Base-by-base conservation (phyloP, 768 basidiomycete genomes). In the Tylopilus rubrobrunneus region DNA sequence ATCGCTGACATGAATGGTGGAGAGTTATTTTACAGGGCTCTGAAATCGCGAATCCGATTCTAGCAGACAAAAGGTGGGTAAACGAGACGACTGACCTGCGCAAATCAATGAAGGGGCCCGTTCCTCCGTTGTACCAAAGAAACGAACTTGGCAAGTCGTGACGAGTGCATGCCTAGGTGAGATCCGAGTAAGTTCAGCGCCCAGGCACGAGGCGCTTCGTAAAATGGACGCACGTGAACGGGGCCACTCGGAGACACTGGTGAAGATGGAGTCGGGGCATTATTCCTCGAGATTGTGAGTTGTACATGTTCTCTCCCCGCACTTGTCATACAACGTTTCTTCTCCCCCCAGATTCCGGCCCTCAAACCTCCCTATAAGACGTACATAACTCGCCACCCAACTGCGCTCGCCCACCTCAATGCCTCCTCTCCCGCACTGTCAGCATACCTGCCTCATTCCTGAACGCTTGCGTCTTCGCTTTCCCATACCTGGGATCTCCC, bases 401-500 rank as follows among this genome's bases (percentile, higher is more conserved):
- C 78, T 2, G 89, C 92, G 5, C 77, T 92, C 42, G 76, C 82
- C 33, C 87, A 89, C 62, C 79, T 92, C 27, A 75, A 75, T 48
- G 61, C 70, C 34, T 50, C 69, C 63, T 78, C 56, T 33, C 69
- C 50, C 4, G 78, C 84, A 1, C 77, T 95, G 8, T 59, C 70
- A 1, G 72, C 78, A 4, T 94, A 93, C 69, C 77, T 90, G 44
- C 68, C 78, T 10, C 81, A 83, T 34, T 88, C 87, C 17, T 80
- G 82, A 54, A 76, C 74, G 11, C 75, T 87, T 36, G 86, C 89
- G 1, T 80, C 84, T 2, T 79, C 82, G 23, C 78, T 89, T 12
- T 89, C 91, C 0, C 86, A 92, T 62, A 89, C 92, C 3, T 94
- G 92, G 87, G 96, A 99, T 67, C 82, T 99, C 27, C 78, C 91